Percentiles rank a stretch among this genome's conserved stretches.
phyloP scores from a whole-genome alignment of 495 filamentous ascomycete genomes.

The Annulohypoxylon stygium region DNA sequence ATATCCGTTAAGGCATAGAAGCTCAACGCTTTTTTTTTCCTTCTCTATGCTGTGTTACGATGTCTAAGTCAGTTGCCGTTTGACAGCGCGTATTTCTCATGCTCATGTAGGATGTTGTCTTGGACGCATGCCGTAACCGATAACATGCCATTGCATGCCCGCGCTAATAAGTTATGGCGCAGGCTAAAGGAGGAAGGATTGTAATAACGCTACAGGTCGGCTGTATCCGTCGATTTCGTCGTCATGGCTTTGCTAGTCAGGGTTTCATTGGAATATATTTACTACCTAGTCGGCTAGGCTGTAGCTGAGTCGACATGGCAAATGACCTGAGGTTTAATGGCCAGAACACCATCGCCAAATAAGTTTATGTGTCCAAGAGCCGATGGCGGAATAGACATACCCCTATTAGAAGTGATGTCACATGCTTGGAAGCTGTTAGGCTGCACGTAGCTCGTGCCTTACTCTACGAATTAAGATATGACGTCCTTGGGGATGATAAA shows the following conservation, averaged over 20 bases:
- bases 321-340: slow-evolving; percentile 9
- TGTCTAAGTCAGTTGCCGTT: slow-evolving; percentile 33
- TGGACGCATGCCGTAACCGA: slow-evolving; percentile 38
- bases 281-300: slow-evolving; percentile 21
- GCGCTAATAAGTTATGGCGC: slow-evolving; percentile 22
- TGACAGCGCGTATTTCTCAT: slow-evolving; percentile 33
- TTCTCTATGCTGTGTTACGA: slow-evolving; percentile 31
- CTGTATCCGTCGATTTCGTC: slow-evolving; percentile 24
- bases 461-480: slow-evolving; percentile 30
- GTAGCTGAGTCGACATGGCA: slow-evolving; percentile 26
- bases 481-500: slow-evolving; percentile 20
- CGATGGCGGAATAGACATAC: slow-evolving; percentile 29
- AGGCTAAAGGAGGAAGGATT: slow-evolving; percentile 10
- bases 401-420: slow-evolving; percentile 25
- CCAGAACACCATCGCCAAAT: slow-evolving; percentile 22
- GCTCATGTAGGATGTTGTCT: slow-evolving; percentile 21
- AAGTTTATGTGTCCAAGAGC: slow-evolving; percentile 30
- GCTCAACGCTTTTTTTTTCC: slow-evolving; percentile 30
- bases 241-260: slow-evolving; percentile 24
- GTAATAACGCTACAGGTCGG: slow-evolving; percentile 28
- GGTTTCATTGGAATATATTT: slow-evolving; percentile 28
- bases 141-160: slow-evolving; percentile 27
- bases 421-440: slow-evolving; percentile 30
- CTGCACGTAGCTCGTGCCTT: slow-evolving; percentile 38
- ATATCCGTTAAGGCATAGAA: slow-evolving; percentile 36